Percentiles rank a stretch among this genome's conserved stretches.
Evolutionary conservation across 228 moss, liverwort and hornwort species (phyloP).

Genomic region (Sphagnum magellanicum): DNA sequence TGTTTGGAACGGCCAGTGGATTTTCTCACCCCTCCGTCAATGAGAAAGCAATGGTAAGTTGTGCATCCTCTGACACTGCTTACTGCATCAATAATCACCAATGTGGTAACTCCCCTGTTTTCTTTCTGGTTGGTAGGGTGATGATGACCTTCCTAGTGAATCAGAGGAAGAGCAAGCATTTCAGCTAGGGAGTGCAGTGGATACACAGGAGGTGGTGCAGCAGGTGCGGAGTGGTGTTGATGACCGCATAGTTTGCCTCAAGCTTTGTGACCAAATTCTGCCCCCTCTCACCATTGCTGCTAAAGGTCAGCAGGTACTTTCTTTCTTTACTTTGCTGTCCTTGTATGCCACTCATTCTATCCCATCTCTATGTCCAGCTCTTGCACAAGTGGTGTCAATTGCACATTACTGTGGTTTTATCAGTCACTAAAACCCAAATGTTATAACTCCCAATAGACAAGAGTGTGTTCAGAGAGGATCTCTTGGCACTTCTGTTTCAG

Average conservation of each 20-base stretch:
- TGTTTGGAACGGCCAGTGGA: slow-evolving; percentile 21
- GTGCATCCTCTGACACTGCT: neutral
- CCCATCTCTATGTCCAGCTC: no score
- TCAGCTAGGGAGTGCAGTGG: slow-evolving; percentile 22
- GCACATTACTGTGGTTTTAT: no score
- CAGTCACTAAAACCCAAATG: no score
- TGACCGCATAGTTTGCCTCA: slow-evolving; percentile 47
- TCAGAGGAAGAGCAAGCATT: slow-evolving; percentile 17
- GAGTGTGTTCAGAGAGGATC: no score
- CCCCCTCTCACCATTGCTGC: slow-evolving; percentile 61
- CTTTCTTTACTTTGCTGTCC: slow-evolving; percentile 9
- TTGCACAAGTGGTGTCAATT: no score
- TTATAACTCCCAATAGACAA: no score
- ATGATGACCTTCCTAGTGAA: slow-evolving; percentile 9
- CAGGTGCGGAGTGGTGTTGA: slow-evolving; percentile 64
- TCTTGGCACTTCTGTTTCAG: no score
- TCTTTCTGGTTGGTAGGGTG: slow-evolving; percentile 5
- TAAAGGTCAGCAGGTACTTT: slow-evolving; percentile 74
- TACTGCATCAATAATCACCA: neutral
- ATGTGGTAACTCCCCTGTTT: neutral
- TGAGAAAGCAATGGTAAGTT: slow-evolving; percentile 24
- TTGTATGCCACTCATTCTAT: neutral
- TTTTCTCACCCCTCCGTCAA: slow-evolving; percentile 19
- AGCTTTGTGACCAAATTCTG: slow-evolving; percentile 38
- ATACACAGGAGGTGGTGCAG: slow-evolving; percentile 60